These are phyloP conservation scores for Chlorella vulgaris DNA, from an alignment of 139 green algal species.

Conservation along the genomic window DNA sequence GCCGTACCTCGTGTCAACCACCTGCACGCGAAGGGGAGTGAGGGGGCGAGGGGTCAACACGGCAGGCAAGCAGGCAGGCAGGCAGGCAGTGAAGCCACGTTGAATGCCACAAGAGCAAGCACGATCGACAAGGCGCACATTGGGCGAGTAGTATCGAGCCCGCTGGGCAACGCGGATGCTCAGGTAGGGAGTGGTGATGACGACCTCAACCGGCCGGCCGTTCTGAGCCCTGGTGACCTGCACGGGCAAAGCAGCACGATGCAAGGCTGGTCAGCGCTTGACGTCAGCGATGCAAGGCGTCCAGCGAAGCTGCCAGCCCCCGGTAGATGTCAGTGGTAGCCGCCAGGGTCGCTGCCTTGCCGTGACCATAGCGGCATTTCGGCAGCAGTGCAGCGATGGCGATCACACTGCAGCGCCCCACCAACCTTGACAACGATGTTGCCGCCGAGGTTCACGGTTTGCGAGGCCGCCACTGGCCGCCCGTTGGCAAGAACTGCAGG, in stretches of 20 bases:
- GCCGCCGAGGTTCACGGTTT: not conserved
- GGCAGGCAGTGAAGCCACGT: not conserved
- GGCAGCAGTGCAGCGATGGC: not conserved
- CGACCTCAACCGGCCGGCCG: not conserved
- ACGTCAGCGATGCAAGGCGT: not conserved
- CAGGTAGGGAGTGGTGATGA: conserved; percentile 15
- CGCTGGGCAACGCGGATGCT: conserved; percentile 5
- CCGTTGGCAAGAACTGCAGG: conserved; percentile 5
- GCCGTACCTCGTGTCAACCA: not conserved
- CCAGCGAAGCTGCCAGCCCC: not conserved
- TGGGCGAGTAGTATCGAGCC: not conserved
- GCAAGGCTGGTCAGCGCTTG: not conserved
- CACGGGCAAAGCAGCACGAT: not conserved
- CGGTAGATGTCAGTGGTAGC: too few relatives aligned
- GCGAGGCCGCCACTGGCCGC: not conserved
- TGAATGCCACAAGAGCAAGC: not conserved
- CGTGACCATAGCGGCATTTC: too few relatives aligned
- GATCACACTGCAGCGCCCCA: not conserved
- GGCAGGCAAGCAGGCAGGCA: not conserved
- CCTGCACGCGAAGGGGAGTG: not conserved
- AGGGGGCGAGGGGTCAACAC: not conserved
- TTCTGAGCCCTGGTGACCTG: not conserved
- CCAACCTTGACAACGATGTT: not conserved
- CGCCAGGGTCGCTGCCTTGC: too few relatives aligned
- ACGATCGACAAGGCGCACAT: too few relatives aligned